A percentile compares a stretch with the other conserved stretches of the same genome.
phyloP scores from a whole-genome alignment of 108 stramenopile species.

The Skeletonema costatum region DNA sequence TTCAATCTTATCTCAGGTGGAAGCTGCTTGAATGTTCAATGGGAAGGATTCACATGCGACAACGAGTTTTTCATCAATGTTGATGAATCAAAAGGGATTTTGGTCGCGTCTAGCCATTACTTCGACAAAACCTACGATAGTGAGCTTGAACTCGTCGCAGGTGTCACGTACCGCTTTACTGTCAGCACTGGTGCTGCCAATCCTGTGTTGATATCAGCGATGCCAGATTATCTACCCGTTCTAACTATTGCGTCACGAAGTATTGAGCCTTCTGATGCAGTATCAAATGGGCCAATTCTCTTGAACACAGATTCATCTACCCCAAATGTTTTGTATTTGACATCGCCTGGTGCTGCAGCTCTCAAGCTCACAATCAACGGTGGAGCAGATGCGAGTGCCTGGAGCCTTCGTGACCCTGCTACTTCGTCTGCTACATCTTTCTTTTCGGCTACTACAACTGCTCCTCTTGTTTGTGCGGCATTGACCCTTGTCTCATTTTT shows the following conservation, averaged over 20 bases:
- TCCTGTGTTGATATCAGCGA: neutral
- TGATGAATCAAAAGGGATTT: neutral
- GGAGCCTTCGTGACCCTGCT: neutral
- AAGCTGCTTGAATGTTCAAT: constrained; percentile 35
- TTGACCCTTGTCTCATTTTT: neutral
- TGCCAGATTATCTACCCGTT: neutral
- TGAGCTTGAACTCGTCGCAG: neutral
- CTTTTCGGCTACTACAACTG: neutral
- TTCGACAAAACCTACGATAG: neutral
- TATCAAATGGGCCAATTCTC: constrained; percentile 1
- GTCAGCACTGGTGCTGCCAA: neutral
- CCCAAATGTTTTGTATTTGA: neutral
- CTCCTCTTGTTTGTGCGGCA: neutral
- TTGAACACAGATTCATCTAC: neutral
- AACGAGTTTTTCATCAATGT: constrained; percentile 34
- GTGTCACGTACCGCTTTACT: constrained; percentile 3
- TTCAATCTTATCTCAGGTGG: constrained; percentile 8
- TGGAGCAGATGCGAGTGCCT: neutral
- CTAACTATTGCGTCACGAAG: neutral
- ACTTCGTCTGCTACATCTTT: neutral
- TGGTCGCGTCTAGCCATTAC: neutral
- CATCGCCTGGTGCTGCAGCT: neutral
- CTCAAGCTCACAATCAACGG: neutral
- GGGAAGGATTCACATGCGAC: constrained; percentile 52
- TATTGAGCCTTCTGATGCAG: neutral